These are phyloP conservation scores for Coemansia sp. DNA, from an alignment of 192 early-diverging fungal genomes.

Conservation along the genomic window DNA sequence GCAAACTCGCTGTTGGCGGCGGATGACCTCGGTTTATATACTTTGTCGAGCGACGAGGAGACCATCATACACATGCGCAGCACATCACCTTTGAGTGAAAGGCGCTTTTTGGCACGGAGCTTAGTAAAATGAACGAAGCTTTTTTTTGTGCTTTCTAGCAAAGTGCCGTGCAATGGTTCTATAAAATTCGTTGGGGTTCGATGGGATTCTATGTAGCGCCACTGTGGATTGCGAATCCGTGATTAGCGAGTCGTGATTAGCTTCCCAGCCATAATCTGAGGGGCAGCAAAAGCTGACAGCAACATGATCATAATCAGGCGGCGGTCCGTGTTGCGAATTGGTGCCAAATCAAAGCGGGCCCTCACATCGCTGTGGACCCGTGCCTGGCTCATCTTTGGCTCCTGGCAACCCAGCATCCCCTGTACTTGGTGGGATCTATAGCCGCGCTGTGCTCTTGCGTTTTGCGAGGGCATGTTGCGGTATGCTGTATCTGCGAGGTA, in stretches of 20 bases:
- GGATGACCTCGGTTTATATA: not conserved
- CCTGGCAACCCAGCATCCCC: conserved; percentile 21
- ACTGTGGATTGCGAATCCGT: not conserved
- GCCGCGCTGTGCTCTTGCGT: conserved; percentile 17
- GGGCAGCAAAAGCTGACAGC: not conserved
- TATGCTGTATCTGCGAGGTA: conserved; percentile 18
- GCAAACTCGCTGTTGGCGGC: not conserved
- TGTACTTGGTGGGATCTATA: conserved; percentile 20
- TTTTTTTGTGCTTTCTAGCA: conserved; percentile 6
- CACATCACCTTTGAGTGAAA: conserved; percentile 2
- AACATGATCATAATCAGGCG: not conserved
- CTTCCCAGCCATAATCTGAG: not conserved
- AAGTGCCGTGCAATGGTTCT: not conserved
- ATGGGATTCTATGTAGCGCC: not conserved
- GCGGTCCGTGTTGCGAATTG: not conserved
- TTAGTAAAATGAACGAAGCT: not conserved
- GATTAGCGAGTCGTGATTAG: conserved; percentile 2
- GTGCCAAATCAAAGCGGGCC: not conserved
- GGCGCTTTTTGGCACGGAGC: not conserved
- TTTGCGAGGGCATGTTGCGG: conserved; percentile 15
- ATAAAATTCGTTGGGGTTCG: not conserved
- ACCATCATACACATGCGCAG: not conserved
- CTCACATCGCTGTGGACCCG: not conserved
- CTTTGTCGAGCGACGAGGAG: not conserved
- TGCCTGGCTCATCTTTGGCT: conserved; percentile 2